These are phyloP conservation scores for Podaxis mareebaensis DNA, from an alignment of 768 basidiomycete genomes.

Conservation along the genomic window DNA sequence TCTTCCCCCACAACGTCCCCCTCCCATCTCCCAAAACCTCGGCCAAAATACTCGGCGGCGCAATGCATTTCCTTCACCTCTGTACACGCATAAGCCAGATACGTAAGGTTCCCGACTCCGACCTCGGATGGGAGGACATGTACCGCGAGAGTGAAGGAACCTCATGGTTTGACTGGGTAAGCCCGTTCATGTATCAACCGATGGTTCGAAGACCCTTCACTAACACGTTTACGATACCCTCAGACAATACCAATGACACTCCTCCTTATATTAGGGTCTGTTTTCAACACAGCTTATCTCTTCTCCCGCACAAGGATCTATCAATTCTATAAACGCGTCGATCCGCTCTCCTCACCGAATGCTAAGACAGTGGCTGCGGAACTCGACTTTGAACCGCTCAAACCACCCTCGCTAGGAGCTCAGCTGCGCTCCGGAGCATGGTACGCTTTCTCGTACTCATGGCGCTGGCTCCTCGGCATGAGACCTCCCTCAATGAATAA, in stretches of 20 bases:
- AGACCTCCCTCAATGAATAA: conserved; percentile 39
- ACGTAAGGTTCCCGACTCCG: conserved; percentile 59
- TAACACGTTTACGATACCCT: conserved; percentile 3
- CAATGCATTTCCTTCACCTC: conserved; percentile 69
- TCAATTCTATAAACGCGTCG: conserved; percentile 60
- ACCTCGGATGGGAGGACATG: conserved; percentile 79
- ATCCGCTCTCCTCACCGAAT: conserved; percentile 70
- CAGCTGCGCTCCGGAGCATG: conserved; percentile 48
- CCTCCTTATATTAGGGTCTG: conserved; percentile 52
- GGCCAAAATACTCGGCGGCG: conserved; percentile 64
- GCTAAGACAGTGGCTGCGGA: conserved; percentile 64
- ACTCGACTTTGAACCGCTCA: conserved; percentile 44
- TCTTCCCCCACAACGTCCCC: conserved; percentile 82
- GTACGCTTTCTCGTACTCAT: conserved; percentile 54
- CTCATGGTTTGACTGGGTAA: conserved; percentile 83
- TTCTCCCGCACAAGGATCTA: conserved; percentile 72
- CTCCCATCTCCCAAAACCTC: conserved; percentile 66
- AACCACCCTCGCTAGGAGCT: conserved; percentile 43
- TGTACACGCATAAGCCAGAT: conserved; percentile 61
- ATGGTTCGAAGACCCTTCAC: conserved; percentile 11
- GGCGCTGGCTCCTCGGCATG: conserved; percentile 70
- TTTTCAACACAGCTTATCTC: conserved; percentile 64
- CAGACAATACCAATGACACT: conserved; percentile 69
- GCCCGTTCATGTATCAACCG: neutral
- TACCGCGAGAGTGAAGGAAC: conserved; percentile 63